These are phyloP conservation scores for Kwoniella dejecticola DNA, from an alignment of 768 basidiomycete genomes.

Conservation along the genomic window DNA sequence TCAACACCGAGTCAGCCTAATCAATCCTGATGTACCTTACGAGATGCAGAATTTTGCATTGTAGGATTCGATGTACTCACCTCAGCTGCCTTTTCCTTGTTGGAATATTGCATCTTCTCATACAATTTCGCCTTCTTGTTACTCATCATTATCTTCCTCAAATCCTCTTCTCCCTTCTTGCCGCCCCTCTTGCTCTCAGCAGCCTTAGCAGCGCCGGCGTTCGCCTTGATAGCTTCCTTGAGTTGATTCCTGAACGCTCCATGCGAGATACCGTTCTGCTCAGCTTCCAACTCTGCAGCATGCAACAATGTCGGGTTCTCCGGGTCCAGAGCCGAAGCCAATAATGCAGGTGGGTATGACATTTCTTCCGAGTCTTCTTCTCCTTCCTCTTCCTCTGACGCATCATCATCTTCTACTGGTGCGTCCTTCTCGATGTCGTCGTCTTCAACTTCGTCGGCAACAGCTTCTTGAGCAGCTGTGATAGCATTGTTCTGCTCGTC, in stretches of 20 bases:
- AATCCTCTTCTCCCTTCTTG: conserved; percentile 67
- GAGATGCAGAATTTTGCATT: too few relatives aligned
- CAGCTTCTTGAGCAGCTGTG: conserved; percentile 54
- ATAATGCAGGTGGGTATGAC: conserved; percentile 54
- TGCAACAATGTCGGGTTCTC: conserved; percentile 71
- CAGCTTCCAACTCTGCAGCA: conserved; percentile 88
- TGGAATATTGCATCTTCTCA: conserved; percentile 86
- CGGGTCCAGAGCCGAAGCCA: conserved; percentile 57
- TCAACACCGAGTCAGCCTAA: not conserved
- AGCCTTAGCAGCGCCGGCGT: conserved; percentile 25
- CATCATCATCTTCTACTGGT: conserved; percentile 48
- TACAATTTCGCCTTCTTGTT: conserved; percentile 91
- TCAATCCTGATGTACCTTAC: too few relatives aligned
- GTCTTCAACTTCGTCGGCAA: conserved; percentile 49
- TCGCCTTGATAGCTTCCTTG: conserved; percentile 60
- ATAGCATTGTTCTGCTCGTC: conserved; percentile 63
- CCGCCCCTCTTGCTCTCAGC: conserved; percentile 56
- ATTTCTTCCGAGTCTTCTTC: conserved; percentile 38
- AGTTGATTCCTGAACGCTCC: conserved; percentile 76
- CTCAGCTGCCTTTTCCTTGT: conserved; percentile 75
- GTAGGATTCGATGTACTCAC: too few relatives aligned
- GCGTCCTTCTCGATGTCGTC: conserved; percentile 49
- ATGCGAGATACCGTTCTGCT: conserved; percentile 79
- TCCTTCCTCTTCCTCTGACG: conserved; percentile 52
- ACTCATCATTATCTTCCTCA: conserved; percentile 98